Conservation (phyloP, 129 eudicot genomes). For the Flaveria brownii region DNA sequence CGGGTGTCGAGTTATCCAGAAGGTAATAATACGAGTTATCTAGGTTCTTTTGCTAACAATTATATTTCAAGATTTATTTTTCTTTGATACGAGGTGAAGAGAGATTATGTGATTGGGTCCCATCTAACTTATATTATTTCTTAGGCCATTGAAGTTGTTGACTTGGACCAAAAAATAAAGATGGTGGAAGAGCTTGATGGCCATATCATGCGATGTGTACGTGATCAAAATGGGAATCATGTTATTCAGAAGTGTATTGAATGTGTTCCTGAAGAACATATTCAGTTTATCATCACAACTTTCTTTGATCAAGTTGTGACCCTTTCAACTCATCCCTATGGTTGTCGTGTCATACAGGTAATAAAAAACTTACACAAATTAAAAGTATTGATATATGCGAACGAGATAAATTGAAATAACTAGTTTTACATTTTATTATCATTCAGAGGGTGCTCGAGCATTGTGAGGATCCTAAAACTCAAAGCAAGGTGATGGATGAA, state of each 20-base stretch:
- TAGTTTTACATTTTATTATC: not conserved
- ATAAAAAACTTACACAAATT: not conserved
- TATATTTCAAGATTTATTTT: not conserved
- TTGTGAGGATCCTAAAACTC: constrained; percentile 56
- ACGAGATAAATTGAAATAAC: not conserved
- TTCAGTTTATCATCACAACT: constrained; percentile 73
- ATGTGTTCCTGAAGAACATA: constrained; percentile 90
- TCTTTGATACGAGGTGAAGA: not conserved
- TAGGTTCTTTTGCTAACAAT: not conserved
- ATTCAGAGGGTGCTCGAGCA: constrained; percentile 76
- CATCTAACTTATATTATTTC: not conserved
- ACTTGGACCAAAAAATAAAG: constrained; percentile 84
- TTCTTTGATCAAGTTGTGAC: constrained; percentile 86
- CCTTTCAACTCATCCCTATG: constrained; percentile 92
- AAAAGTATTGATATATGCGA: not conserved
- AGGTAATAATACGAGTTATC: constrained; percentile 39
- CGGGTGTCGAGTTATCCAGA: constrained; percentile 76
- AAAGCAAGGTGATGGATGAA: constrained; percentile 78
- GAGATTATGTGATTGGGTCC: constrained; percentile 1
- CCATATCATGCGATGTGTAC: constrained; percentile 88
- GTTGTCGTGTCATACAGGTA: constrained; percentile 94
- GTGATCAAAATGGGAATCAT: constrained; percentile 94
- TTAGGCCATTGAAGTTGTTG: constrained; percentile 95
- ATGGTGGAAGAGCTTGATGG: constrained; percentile 94
- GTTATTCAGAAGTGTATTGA: constrained; percentile 91